phyloP scores from a whole-genome alignment of 176 grass and related monocot species.

The Hordeum vulgare region DNA sequence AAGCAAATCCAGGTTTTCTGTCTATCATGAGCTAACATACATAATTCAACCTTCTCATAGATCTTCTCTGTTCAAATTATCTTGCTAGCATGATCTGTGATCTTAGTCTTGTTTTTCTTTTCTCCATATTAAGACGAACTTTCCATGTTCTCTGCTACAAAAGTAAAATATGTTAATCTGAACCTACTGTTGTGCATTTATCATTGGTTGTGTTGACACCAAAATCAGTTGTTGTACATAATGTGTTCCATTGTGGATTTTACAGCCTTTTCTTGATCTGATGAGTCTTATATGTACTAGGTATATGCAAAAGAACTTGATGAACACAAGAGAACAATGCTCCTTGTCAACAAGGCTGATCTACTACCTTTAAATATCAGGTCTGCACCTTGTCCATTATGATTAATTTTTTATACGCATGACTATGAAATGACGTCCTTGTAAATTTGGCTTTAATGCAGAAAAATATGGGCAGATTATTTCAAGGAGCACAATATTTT shows the following conservation, averaged over 20 bases:
- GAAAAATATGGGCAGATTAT: slow-evolving; percentile 80
- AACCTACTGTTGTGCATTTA: neutral
- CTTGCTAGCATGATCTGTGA: neutral
- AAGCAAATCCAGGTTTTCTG: neutral
- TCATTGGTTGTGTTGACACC: neutral
- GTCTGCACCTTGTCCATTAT: slow-evolving; percentile 15
- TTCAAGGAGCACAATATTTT: slow-evolving; percentile 67
- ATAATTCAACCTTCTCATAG: neutral
- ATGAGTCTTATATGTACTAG: slow-evolving; percentile 35
- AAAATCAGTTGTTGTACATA: neutral
- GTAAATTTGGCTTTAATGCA: slow-evolving; percentile 27
- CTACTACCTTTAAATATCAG: slow-evolving; percentile 73
- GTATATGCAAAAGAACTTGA: slow-evolving; percentile 77
- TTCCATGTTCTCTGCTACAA: neutral
- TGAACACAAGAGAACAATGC: slow-evolving; percentile 74
- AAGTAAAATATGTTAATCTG: neutral
- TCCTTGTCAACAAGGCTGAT: slow-evolving; percentile 98
- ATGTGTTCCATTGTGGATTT: neutral
- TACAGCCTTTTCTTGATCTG: neutral
- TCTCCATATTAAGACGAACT: neutral
- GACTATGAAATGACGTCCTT: neutral
- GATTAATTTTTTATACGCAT: neutral
- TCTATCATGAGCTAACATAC: neutral
- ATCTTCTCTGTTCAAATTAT: neutral
- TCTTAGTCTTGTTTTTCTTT: neutral